Conservation (phyloP, 2,329 filamentous ascomycete genomes). For the Parastagonospora avenae region DNA sequence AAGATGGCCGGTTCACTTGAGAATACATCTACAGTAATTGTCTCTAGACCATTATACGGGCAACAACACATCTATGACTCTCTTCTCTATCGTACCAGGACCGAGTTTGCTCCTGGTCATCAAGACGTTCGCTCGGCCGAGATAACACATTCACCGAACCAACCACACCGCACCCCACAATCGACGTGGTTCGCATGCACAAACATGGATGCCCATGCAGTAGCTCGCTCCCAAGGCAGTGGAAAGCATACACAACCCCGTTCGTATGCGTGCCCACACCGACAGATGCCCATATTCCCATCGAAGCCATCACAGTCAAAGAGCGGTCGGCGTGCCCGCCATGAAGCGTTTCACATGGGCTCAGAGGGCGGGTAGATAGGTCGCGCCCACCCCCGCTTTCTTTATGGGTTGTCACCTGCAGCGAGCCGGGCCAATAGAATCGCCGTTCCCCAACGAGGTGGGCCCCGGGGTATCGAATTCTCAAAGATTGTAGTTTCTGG, state of each 20-base stretch:
- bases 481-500: constrained; percentile 4
- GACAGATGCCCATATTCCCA: constrained; percentile 11
- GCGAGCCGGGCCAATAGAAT: constrained; percentile 9
- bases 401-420: constrained; percentile 8
- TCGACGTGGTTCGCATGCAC: neutral
- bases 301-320: neutral
- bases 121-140: no score
- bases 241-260: neutral
- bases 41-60: no score
- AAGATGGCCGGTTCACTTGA: no score
- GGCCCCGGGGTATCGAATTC: neutral
- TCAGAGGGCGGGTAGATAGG: constrained; percentile 5
- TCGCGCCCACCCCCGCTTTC: constrained; percentile 12
- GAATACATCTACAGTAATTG: no score
- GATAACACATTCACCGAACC: no score
- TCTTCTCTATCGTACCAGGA: no score
- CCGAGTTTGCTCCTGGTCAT: no score
- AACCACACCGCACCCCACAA: no score
- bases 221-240: constrained; percentile 5
- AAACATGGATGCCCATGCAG: constrained; percentile 5
- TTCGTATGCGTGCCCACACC: constrained; percentile 8
- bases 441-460: neutral
- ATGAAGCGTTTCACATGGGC: constrained; percentile 8
- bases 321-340: constrained; percentile 18
- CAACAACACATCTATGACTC: no score